These are phyloP conservation scores for Erysimum pusillum DNA, from an alignment of 441 rosid genomes.

Conservation along the genomic window DNA sequence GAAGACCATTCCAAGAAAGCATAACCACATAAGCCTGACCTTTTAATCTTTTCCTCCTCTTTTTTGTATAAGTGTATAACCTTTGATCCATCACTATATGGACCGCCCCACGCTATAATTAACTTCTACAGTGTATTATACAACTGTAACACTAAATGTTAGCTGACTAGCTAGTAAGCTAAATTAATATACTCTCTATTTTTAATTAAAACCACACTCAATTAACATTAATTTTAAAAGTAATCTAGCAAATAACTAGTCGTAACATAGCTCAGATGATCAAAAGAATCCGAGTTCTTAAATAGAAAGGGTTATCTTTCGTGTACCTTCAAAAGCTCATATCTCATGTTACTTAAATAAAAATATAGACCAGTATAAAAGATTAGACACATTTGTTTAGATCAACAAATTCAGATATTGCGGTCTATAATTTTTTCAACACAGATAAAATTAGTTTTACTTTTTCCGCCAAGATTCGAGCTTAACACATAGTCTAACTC, in stretches of 20 bases:
- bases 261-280: constrained; percentile 3
- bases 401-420: neutral
- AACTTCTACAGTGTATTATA: constrained; percentile 2
- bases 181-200: neutral
- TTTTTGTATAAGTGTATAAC: neutral
- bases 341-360: constrained; percentile 2
- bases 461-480: too few species aligned
- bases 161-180: constrained; percentile 13
- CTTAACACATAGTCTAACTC: too few species aligned
- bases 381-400: neutral
- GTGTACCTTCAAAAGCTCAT: neutral
- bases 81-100: neutral
- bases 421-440: neutral
- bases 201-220: neutral
- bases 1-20: neutral
- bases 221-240: neutral
- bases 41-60: neutral
- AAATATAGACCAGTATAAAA: neutral
- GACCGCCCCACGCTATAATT: neutral
- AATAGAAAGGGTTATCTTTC: neutral
- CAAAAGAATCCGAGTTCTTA: neutral
- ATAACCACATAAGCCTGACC: neutral
- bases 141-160: neutral
- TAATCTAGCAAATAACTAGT: neutral
- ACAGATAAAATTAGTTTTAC: neutral